Conservation (phyloP, 2,329 filamentous ascomycete genomes). For the Nakataea oryzae region DNA sequence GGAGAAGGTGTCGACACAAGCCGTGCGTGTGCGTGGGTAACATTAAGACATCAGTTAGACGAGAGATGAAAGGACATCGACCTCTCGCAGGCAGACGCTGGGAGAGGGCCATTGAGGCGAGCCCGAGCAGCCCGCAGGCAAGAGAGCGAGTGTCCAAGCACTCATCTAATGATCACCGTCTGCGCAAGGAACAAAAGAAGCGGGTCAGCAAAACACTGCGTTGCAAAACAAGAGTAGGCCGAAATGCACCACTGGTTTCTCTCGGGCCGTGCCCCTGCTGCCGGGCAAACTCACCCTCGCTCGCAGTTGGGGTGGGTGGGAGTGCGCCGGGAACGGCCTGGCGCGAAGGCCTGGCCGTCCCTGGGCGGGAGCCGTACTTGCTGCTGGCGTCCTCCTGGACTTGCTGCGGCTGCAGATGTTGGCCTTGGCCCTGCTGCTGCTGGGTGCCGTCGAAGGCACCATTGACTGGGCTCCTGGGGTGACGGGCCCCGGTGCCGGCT, state of each 20-base stretch:
- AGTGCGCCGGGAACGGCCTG: conserved; percentile 45
- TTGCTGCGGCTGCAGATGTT: conserved; percentile 13
- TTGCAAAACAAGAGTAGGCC: neutral
- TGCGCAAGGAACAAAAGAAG: conserved; percentile 23
- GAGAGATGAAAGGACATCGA: neutral
- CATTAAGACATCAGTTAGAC: neutral
- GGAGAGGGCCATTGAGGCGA: neutral
- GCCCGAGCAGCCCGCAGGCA: neutral
- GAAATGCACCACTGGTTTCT: neutral
- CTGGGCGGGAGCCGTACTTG: conserved; percentile 36
- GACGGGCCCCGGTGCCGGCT: conserved; percentile 12
- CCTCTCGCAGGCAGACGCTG: too few relatives aligned
- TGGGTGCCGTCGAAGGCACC: conserved; percentile 15
- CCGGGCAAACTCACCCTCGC: conserved; percentile 46
- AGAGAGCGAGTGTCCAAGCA: neutral
- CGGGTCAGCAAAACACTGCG: conserved; percentile 24
- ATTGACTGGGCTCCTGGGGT: conserved; percentile 17
- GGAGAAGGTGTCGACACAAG: neutral
- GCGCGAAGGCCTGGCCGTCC: conserved; percentile 38
- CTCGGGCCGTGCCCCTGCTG: too few relatives aligned
- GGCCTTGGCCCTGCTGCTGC: conserved; percentile 4
- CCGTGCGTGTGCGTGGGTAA: neutral
- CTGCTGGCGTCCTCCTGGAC: conserved; percentile 5
- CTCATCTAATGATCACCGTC: conserved; percentile 28
- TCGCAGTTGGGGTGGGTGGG: conserved; percentile 49